A percentile compares a stretch with the other conserved stretches of the same genome.
These are phyloP conservation scores for Coemansia sp. DNA, from an alignment of 192 early-diverging fungal species.

Conservation along the genomic window DNA sequence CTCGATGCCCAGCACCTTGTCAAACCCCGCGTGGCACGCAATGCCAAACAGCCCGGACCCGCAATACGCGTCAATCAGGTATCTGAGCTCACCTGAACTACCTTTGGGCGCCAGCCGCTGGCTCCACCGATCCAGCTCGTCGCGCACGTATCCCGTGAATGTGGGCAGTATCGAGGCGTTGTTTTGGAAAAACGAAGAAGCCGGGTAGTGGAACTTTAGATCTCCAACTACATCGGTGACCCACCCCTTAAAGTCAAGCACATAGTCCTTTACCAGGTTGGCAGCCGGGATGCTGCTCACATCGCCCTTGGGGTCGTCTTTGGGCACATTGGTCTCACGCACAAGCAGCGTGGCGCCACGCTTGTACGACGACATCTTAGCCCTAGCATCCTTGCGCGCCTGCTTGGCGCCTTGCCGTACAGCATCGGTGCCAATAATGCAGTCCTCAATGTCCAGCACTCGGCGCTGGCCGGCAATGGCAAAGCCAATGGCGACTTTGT, in stretches of 20 bases:
- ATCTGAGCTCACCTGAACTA: conserved; percentile 35
- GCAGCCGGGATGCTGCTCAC: conserved; percentile 19
- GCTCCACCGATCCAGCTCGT: conserved; percentile 54
- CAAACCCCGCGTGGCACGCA: conserved; percentile 58
- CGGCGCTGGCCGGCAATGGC: conserved; percentile 54
- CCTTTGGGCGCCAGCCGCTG: not conserved
- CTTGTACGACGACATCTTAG: conserved; percentile 56
- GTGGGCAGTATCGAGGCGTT: conserved; percentile 64
- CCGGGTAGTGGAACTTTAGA: conserved; percentile 60
- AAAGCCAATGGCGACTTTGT: conserved; percentile 58
- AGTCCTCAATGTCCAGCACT: conserved; percentile 66
- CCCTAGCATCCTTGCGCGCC: conserved; percentile 47
- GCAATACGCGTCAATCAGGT: conserved; percentile 71
- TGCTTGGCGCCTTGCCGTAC: conserved; percentile 55
- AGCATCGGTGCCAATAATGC: conserved; percentile 61
- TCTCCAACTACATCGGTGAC: conserved; percentile 58
- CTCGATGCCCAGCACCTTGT: conserved; percentile 66
- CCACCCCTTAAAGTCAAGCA: conserved; percentile 56
- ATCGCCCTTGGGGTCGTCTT: conserved; percentile 6
- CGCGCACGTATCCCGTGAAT: conserved; percentile 60
- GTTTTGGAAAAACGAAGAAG: conserved; percentile 68
- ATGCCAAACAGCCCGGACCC: conserved; percentile 72
- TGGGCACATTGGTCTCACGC: conserved; percentile 55
- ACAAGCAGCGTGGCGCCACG: conserved; percentile 59
- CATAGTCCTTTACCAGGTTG: conserved; percentile 49